A percentile compares a stretch with the other conserved stretches of the same genome.
Evolutionary conservation across 768 basidiomycete genomes (phyloP).

Genomic region (Hygrocybe punicea): DNA sequence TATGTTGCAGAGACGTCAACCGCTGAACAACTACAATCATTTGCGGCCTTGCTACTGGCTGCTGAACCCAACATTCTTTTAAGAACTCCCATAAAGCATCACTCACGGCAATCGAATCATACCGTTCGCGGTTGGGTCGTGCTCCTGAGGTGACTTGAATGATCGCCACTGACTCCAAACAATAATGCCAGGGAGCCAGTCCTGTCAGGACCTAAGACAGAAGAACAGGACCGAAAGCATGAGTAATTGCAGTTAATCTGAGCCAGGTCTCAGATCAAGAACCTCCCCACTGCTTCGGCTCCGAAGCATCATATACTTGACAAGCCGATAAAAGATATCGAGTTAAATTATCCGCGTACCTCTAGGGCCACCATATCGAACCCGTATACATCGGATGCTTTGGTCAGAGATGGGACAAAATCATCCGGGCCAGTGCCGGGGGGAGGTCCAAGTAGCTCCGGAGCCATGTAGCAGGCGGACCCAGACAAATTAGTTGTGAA

Average conservation of each 20-base stretch:
- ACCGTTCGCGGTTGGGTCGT: neutral
- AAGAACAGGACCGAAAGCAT: too few species aligned
- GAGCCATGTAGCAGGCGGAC: conserved; percentile 14
- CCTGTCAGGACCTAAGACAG: too few species aligned
- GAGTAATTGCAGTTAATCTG: too few species aligned
- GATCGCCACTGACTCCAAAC: neutral
- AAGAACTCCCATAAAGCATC: neutral
- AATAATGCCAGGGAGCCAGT: too few species aligned
- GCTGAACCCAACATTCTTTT: neutral
- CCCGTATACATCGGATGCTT: conserved; percentile 18
- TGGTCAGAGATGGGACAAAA: conserved; percentile 5
- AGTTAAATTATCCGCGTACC: conserved; percentile 5
- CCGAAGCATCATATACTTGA: neutral
- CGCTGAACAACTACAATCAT: too few species aligned
- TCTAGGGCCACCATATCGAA: conserved; percentile 16
- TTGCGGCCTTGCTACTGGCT: neutral
- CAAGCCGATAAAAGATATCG: neutral
- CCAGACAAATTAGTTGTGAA: conserved; percentile 15
- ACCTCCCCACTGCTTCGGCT: neutral
- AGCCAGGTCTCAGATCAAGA: too few species aligned
- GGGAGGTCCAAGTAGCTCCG: conserved; percentile 9
- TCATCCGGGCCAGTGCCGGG: neutral
- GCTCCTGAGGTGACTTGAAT: neutral
- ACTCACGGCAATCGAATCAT: neutral
- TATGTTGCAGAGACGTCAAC: too few species aligned